A percentile compares a stretch with the other conserved stretches of the same genome.
Conservation (phyloP, 2,329 filamentous ascomycete genomes). For the Xylariales sp. region DNA sequence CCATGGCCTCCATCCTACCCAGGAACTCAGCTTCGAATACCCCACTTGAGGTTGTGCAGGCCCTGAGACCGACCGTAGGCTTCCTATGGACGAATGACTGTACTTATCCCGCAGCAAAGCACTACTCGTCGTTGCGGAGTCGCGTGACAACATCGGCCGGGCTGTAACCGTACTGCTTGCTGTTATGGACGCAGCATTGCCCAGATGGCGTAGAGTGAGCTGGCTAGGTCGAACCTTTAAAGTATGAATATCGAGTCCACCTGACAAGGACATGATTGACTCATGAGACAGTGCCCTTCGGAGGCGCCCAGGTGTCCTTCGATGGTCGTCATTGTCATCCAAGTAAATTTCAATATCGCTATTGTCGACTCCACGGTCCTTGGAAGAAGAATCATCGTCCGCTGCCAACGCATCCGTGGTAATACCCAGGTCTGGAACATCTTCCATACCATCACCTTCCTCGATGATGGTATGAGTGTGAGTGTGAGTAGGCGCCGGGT, state of each 20-base stretch:
- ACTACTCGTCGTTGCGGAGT: constrained; percentile 44
- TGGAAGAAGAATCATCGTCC: constrained; percentile 20
- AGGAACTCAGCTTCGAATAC: constrained; percentile 33
- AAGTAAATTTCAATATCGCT: constrained; percentile 23
- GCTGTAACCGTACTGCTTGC: constrained; percentile 56
- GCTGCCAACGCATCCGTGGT: constrained; percentile 32
- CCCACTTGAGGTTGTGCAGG: constrained; percentile 21
- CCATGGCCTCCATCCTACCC: constrained; percentile 40
- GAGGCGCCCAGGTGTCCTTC: constrained; percentile 40
- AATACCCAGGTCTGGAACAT: constrained; percentile 24
- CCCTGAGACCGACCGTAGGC: constrained; percentile 29
- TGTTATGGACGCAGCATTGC: constrained; percentile 49
- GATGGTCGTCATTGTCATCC: constrained; percentile 27
- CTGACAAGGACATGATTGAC: constrained; percentile 80
- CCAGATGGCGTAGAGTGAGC: constrained; percentile 54
- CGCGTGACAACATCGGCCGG: constrained; percentile 50
- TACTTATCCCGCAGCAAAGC: constrained; percentile 53
- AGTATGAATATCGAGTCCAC: constrained; percentile 86
- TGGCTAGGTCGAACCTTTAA: constrained; percentile 72
- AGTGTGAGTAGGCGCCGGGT: constrained; percentile 16
- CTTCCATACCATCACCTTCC: constrained; percentile 27
- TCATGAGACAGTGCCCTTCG: constrained; percentile 75
- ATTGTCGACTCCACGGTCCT: constrained; percentile 15
- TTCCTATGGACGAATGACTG: constrained; percentile 18
- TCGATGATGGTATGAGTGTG: constrained; percentile 24